phyloP scores from a whole-genome alignment of 2,329 filamentous ascomycete genomes.

The Xylaria sp. region DNA sequence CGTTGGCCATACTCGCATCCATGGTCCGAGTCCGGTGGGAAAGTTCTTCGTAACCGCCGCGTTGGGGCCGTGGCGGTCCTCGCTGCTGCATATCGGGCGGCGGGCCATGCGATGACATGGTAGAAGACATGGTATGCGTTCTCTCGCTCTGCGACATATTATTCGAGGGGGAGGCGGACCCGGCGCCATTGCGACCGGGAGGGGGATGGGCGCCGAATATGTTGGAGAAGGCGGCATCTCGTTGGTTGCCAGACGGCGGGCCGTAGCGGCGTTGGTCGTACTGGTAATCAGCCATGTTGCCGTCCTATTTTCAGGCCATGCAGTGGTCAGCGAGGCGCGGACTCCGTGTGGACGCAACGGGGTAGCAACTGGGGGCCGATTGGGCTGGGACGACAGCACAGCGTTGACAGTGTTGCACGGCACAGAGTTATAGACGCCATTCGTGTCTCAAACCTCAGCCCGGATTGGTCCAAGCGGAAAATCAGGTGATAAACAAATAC shows the following conservation, averaged over 20 bases:
- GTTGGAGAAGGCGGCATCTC: slow-evolving; percentile 94
- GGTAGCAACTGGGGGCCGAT: slow-evolving; percentile 22
- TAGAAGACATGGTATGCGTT: slow-evolving; percentile 83
- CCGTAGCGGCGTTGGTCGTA: slow-evolving; percentile 66
- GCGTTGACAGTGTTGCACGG: slow-evolving; percentile 30
- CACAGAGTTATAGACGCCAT: slow-evolving; percentile 16
- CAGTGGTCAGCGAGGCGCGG: slow-evolving; percentile 39
- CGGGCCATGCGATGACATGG: slow-evolving; percentile 69
- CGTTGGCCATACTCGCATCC: slow-evolving; percentile 58
- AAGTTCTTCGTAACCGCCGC: slow-evolving; percentile 53
- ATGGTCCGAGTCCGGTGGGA: slow-evolving; percentile 55
- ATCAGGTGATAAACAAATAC: slow-evolving; percentile 19
- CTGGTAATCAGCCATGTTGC: slow-evolving; percentile 68
- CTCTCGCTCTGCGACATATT: slow-evolving; percentile 69
- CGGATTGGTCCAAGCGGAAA: slow-evolving; percentile 17
- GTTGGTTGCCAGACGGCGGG: slow-evolving; percentile 69
- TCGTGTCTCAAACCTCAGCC: not conserved
- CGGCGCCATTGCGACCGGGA: slow-evolving; percentile 90
- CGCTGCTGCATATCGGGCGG: slow-evolving; percentile 66
- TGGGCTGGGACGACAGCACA: slow-evolving; percentile 16
- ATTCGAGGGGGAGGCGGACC: slow-evolving; percentile 78
- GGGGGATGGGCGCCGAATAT: slow-evolving; percentile 92
- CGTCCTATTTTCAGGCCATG: slow-evolving; percentile 53
- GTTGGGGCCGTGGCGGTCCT: slow-evolving; percentile 64
- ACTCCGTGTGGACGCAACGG: slow-evolving; percentile 23